phyloP scores from a whole-genome alignment of 441 rosid genomes.

The Aquilaria agallochum region DNA sequence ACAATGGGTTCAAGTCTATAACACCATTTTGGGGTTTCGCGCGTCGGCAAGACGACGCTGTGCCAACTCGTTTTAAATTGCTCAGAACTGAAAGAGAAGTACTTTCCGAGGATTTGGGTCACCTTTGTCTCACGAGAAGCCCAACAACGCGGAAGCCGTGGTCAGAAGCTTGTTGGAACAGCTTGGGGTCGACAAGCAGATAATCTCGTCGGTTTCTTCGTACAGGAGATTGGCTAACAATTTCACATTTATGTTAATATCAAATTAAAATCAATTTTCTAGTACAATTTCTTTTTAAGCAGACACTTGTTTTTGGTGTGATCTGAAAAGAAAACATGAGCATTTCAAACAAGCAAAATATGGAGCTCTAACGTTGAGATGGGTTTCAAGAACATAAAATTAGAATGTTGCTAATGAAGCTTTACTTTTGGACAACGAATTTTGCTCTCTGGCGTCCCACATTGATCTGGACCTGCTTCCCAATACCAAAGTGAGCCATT shows the following conservation, averaged over 20 bases:
- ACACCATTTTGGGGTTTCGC: conserved; percentile 29
- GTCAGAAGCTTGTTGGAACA: conserved; percentile 25
- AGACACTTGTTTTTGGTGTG: too few relatives aligned
- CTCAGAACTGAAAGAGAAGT: conserved; percentile 18
- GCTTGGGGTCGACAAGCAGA: conserved; percentile 25
- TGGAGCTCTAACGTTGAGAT: too few relatives aligned
- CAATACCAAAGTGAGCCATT: conserved; percentile 65
- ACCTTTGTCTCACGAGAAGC: conserved; percentile 16
- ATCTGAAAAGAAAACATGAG: too few relatives aligned
- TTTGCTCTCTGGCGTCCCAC: conserved; percentile 53
- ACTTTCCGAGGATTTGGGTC: conserved; percentile 33
- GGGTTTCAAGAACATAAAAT: too few relatives aligned
- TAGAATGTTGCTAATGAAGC: neutral
- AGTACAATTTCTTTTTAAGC: too few relatives aligned
- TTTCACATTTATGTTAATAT: too few relatives aligned
- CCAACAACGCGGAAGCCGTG: conserved; percentile 1
- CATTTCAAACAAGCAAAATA: too few relatives aligned
- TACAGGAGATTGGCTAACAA: conserved; percentile 3
- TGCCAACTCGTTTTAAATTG: conserved; percentile 26
- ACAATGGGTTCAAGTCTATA: conserved; percentile 23
- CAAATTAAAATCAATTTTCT: too few relatives aligned
- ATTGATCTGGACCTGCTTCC: conserved; percentile 43
- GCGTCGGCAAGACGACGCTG: conserved; percentile 42
- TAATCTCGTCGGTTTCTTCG: neutral
- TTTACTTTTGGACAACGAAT: conserved; percentile 39